Evolutionary conservation across 805 yeast genomes (phyloP).

Genomic region (Kuraishia hungarica): DNA sequence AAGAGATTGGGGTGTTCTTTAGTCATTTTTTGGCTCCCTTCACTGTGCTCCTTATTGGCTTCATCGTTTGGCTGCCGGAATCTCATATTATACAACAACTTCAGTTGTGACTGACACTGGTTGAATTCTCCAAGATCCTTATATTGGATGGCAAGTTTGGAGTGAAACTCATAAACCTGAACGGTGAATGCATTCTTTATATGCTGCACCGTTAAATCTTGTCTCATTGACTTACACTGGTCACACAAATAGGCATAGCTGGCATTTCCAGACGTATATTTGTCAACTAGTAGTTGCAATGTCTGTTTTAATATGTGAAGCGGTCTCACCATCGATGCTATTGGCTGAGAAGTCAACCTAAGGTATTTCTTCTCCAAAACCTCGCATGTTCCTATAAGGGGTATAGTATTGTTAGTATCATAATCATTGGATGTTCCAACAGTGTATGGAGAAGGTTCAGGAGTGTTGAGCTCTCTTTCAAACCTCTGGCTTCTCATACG

Average conservation of each 20-base stretch:
- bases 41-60: slow-evolving; percentile 13
- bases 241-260: slow-evolving; percentile 75
- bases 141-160: slow-evolving; percentile 75
- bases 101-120: slow-evolving; percentile 84
- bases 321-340: slow-evolving; percentile 79
- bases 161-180: slow-evolving; percentile 76
- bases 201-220: slow-evolving; percentile 88
- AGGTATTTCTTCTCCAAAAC: slow-evolving; percentile 70
- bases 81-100: slow-evolving; percentile 38
- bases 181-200: slow-evolving; percentile 72
- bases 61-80: slow-evolving; percentile 11
- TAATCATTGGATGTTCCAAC: background rate
- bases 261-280: slow-evolving; percentile 38
- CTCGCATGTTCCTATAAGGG: slow-evolving; percentile 54
- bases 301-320: slow-evolving; percentile 50
- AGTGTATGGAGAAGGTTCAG: slow-evolving; percentile 6
- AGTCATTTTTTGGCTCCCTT: slow-evolving; percentile 19
- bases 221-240: slow-evolving; percentile 88
- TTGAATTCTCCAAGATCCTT: slow-evolving; percentile 90
- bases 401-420: slow-evolving; percentile 5
- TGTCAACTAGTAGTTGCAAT: slow-evolving; percentile 40
- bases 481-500: slow-evolving; percentile 39
- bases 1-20: slow-evolving; percentile 24
- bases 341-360: slow-evolving; percentile 86
- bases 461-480: slow-evolving; percentile 22